Conservation (phyloP, 169 alveolate genomes). For the Eimeria sp. region DNA sequence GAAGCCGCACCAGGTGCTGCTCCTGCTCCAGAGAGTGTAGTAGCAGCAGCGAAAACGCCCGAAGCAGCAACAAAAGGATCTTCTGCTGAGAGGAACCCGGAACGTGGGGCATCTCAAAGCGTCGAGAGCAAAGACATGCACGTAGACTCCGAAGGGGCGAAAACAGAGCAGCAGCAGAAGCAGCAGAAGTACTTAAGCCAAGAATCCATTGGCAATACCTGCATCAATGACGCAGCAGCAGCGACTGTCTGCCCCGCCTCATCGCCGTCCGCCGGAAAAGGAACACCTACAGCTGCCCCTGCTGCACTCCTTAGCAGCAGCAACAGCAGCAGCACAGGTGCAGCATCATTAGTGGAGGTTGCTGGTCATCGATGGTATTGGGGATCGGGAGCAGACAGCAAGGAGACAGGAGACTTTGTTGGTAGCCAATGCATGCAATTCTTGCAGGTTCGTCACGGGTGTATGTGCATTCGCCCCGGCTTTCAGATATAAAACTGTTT, state of each 20-base stretch:
- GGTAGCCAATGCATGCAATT: constrained; percentile 76
- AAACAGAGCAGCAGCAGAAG: constrained; percentile 32
- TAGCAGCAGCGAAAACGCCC: background rate
- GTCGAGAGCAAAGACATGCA: background rate
- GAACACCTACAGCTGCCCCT: background rate
- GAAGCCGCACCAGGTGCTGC: constrained; percentile 28
- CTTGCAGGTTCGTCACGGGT: constrained; percentile 39
- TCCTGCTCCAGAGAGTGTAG: background rate
- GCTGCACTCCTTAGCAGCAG: background rate
- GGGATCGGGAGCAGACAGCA: constrained; percentile 26
- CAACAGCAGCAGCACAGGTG: background rate
- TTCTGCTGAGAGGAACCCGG: background rate
- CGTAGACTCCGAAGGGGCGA: background rate
- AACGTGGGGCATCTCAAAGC: background rate
- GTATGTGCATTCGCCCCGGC: background rate
- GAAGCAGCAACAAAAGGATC: background rate
- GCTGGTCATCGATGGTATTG: constrained; percentile 80
- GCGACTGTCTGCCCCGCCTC: background rate
- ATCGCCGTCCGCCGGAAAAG: constrained; percentile 8
- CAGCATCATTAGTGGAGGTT: constrained; percentile 53
- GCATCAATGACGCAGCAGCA: constrained; percentile 10
- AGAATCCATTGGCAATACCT: background rate
- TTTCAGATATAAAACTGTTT: no score
- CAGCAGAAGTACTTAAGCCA: background rate
- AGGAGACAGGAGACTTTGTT: constrained; percentile 67